A percentile compares a stretch with the other conserved stretches of the same genome.
These are phyloP conservation scores for Blastomyces parvus DNA, from an alignment of 2,329 filamentous ascomycete species.

Conservation along the genomic window DNA sequence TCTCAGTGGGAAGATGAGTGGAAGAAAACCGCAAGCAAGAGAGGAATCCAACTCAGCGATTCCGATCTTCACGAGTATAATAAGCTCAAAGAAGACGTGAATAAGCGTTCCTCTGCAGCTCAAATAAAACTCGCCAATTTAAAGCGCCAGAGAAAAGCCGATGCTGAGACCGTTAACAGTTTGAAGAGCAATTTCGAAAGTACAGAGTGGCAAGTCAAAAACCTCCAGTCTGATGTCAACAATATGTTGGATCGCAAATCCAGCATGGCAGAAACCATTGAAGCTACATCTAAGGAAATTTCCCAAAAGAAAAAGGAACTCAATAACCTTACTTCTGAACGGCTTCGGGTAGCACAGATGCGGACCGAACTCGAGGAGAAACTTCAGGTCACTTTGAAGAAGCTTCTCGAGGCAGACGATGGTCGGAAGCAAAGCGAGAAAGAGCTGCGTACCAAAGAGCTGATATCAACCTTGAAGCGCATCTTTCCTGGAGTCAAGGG, in stretches of 20 bases:
- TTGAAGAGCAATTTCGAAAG: slow-evolving; percentile 80
- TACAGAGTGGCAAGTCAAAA: slow-evolving; percentile 62
- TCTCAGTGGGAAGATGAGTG: slow-evolving; percentile 81
- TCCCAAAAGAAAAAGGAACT: slow-evolving; percentile 83
- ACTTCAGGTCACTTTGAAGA: slow-evolving; percentile 67
- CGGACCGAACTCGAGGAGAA: slow-evolving; percentile 88
- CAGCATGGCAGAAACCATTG: slow-evolving; percentile 52
- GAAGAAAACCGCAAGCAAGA: slow-evolving; percentile 71
- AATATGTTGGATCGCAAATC: slow-evolving; percentile 60
- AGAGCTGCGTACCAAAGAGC: slow-evolving; percentile 69
- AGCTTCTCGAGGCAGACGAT: slow-evolving; percentile 76
- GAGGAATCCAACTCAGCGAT: slow-evolving; percentile 77
- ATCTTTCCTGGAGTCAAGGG: slow-evolving; percentile 89
- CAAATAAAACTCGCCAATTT: slow-evolving; percentile 77
- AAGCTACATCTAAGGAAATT: slow-evolving; percentile 65
- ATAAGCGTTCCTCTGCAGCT: slow-evolving; percentile 68
- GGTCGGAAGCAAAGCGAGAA: slow-evolving; percentile 76
- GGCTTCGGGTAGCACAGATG: slow-evolving; percentile 68
- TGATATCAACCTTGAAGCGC: slow-evolving; percentile 75
- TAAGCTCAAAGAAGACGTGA: slow-evolving; percentile 71
- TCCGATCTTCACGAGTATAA: slow-evolving; percentile 86
- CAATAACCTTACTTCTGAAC: slow-evolving; percentile 74
- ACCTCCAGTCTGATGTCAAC: slow-evolving; percentile 60
- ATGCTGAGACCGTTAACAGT: slow-evolving; percentile 82
- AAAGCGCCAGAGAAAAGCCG: slow-evolving; percentile 79